A percentile compares a stretch with the other conserved stretches of the same genome.
Conservation (phyloP, 2,329 filamentous ascomycete genomes). For the Aphanocladium album region DNA sequence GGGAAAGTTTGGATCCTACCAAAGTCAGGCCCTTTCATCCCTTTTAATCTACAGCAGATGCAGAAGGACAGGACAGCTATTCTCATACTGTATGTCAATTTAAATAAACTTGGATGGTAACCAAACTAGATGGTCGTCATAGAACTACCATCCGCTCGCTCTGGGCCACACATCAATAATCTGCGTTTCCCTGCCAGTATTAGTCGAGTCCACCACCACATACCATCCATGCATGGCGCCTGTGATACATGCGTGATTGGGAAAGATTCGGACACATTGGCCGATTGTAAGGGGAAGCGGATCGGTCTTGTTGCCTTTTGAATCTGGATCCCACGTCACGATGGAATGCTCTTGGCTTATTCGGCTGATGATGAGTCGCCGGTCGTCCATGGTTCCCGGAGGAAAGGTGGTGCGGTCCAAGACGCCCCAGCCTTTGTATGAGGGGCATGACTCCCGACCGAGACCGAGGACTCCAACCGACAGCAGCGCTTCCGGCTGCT, state of each 20-base stretch:
- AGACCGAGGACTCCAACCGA: slow-evolving; percentile 54
- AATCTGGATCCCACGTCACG: slow-evolving; percentile 41
- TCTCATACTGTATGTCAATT: background rate
- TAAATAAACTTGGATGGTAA: too few relatives aligned
- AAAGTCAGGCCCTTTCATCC: slow-evolving; percentile 11
- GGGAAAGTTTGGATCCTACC: slow-evolving; percentile 15
- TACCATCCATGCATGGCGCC: slow-evolving; percentile 59
- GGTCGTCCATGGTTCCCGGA: background rate
- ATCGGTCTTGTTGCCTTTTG: slow-evolving; percentile 14
- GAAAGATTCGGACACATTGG: slow-evolving; percentile 42
- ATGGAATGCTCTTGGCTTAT: slow-evolving; percentile 65
- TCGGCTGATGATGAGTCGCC: slow-evolving; percentile 49
- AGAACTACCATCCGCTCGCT: slow-evolving; percentile 43
- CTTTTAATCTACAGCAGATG: slow-evolving; percentile 12
- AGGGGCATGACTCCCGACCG: slow-evolving; percentile 56
- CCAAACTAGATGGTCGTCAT: background rate
- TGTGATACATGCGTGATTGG: slow-evolving; percentile 62
- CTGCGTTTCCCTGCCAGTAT: slow-evolving; percentile 34
- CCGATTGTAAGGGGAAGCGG: slow-evolving; percentile 42
- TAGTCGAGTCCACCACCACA: slow-evolving; percentile 40
- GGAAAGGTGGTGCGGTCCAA: slow-evolving; percentile 34
- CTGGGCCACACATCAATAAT: slow-evolving; percentile 57
- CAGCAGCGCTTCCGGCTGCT: slow-evolving; percentile 47
- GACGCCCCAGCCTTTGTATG: slow-evolving; percentile 57
- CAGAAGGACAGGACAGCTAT: slow-evolving; percentile 6